phyloP scores from a whole-genome alignment of 2,329 filamentous ascomycete species.

The Sporothrix euskadiensis region DNA sequence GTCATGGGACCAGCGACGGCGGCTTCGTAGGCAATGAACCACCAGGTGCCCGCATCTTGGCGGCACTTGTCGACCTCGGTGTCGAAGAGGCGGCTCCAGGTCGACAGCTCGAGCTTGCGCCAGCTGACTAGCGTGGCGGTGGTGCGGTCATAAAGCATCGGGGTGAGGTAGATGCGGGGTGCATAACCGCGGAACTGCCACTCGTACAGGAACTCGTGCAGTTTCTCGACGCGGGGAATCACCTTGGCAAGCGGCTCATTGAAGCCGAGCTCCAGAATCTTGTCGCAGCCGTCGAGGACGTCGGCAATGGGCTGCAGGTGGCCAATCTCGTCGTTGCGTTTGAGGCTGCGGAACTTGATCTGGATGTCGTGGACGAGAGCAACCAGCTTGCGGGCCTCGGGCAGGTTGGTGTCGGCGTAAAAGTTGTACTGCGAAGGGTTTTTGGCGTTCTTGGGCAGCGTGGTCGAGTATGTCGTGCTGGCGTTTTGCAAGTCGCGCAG shows the following conservation, averaged over 20 bases:
- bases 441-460: slow-evolving; percentile 37
- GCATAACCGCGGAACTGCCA: slow-evolving; percentile 90
- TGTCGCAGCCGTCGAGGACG: slow-evolving; percentile 72
- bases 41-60: slow-evolving; percentile 84
- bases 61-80: slow-evolving; percentile 75
- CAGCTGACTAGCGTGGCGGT: slow-evolving; percentile 82
- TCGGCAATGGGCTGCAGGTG: slow-evolving; percentile 77
- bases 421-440: slow-evolving; percentile 70
- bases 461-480: slow-evolving; percentile 7
- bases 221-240: slow-evolving; percentile 80
- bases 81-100: slow-evolving; percentile 87
- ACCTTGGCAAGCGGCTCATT: slow-evolving; percentile 83
- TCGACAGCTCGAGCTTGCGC: slow-evolving; percentile 86
- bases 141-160: slow-evolving; percentile 70
- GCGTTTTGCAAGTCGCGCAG: slow-evolving; percentile 38
- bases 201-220: slow-evolving; percentile 83
- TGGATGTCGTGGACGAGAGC: slow-evolving; percentile 68
- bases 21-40: slow-evolving; percentile 93
- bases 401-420: slow-evolving; percentile 77
- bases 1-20: slow-evolving; percentile 71
- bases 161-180: slow-evolving; percentile 72
- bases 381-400: slow-evolving; percentile 73
- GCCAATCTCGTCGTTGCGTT: slow-evolving; percentile 63
- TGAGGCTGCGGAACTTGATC: slow-evolving; percentile 70
- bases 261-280: slow-evolving; percentile 73